Evolutionary conservation across 257 asterid species (phyloP), one percentile per base, ranked within the genome.

Genomic region (Jasminum sambac): DNA sequence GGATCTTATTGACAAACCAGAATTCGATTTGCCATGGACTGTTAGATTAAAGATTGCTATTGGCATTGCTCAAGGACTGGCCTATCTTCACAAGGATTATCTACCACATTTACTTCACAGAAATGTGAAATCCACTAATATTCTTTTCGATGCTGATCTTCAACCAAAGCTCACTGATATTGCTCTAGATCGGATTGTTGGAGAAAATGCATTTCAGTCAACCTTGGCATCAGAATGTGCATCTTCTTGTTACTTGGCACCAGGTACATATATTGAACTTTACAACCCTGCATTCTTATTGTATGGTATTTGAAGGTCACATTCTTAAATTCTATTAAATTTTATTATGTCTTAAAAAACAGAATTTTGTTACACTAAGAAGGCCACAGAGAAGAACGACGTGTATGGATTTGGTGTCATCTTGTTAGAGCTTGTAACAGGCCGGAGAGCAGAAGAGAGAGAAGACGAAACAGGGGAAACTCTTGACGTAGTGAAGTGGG

Each of bases 1-100:
- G 19, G 96, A 92, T 80, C 57, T 89, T 50, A 72, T 86, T 65
- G 84, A 81, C 36, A 69, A 81, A 65, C 63, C 79, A 9, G 86
- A 68, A 38, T 81, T 82, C 59, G 46, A 74, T 69, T 59, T 91
- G 36, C 86, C 89, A 40, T 91, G 98, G 98, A 77, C 70, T 37
- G 70, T 77, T 40, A 72, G 98, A 69, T 50, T 92, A 83, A 87
- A 67, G 84, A 88, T 88, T 25, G 96, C 87, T 34, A 77, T 88
- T 38, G 96, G 96, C 24, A 69, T 86, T 69, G 98, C 96, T 70
- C 96, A 84, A 71, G 98, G 90, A 64, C 81, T 89, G n/a, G 95
- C 88, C 12, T 92, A 92, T 80, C 92, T 92, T 72, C 96, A 92
- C 72, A 77, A 68, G 63, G 98, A 92, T 75, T 92, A 88, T 75